Evolutionary conservation across 2,329 filamentous ascomycete species (phyloP).

Genomic region (Alternaria sp.): DNA sequence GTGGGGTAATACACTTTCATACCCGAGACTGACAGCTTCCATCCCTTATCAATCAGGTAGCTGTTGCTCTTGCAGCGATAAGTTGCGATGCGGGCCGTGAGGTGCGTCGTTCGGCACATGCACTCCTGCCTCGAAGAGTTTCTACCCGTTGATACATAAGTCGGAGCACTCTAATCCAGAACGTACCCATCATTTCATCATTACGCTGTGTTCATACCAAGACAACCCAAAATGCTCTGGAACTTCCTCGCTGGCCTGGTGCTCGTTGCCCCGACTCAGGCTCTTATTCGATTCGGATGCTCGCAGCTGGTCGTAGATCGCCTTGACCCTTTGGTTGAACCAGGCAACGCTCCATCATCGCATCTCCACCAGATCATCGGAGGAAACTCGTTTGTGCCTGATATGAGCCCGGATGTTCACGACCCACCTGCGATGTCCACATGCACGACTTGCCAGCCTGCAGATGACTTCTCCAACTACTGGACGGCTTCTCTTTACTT

Average conservation of each 20-base stretch:
- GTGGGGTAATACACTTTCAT: neutral
- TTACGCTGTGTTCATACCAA: neutral
- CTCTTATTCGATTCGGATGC: constrained; percentile 37
- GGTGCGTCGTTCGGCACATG: neutral
- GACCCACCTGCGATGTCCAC: constrained; percentile 29
- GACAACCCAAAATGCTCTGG: constrained; percentile 20
- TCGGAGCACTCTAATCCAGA: neutral
- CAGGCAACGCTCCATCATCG: constrained; percentile 25
- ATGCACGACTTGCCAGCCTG: constrained; percentile 34
- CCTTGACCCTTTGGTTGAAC: constrained; percentile 36
- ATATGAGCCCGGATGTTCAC: constrained; percentile 29
- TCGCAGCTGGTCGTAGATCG: constrained; percentile 36
- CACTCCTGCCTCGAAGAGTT: neutral
- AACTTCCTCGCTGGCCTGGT: constrained; percentile 17
- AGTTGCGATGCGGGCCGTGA: neutral
- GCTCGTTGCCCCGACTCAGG: constrained; percentile 25
- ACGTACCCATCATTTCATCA: neutral
- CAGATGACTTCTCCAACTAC: constrained; percentile 30
- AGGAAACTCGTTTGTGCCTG: constrained; percentile 32
- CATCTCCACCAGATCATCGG: constrained; percentile 39
- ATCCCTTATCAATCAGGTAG: neutral
- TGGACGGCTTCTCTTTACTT: constrained; percentile 38
- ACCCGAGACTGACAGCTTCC: neutral
- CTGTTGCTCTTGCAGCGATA: neutral
- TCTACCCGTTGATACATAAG: neutral